phyloP scores from a whole-genome alignment of 208 protist species.

The Crithidia thermophila region DNA sequence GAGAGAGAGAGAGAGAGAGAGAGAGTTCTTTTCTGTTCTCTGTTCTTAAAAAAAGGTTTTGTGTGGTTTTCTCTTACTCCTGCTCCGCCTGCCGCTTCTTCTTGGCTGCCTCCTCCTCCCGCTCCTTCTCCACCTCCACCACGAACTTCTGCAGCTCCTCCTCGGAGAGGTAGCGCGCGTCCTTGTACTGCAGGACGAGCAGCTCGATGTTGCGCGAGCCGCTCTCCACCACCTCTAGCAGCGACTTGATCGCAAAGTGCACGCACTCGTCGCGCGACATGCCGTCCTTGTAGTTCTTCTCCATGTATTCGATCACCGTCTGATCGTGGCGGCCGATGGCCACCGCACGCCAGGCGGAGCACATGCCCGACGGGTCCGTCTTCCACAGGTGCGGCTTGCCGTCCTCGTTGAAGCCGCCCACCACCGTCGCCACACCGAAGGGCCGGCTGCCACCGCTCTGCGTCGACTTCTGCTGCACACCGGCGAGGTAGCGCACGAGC shows the following conservation, averaged over 20 bases:
- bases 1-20: background rate
- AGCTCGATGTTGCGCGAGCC: conserved; percentile 92
- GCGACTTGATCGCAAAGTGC: conserved; percentile 97
- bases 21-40: background rate
- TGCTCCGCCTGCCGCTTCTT: conserved; percentile 84
- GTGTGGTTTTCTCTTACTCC: conserved; percentile 36
- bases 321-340: conserved; percentile 96
- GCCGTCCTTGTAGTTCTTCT: conserved; percentile 98
- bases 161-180: conserved; percentile 72
- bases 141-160: conserved; percentile 84
- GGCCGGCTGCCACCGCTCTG: conserved; percentile 98
- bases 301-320: conserved; percentile 99
- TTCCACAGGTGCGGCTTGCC: conserved; percentile 94
- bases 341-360: conserved; percentile 78
- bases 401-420: conserved; percentile 98
- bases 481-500: conserved; percentile 98
- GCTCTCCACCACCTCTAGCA: conserved; percentile 98
- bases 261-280: conserved; percentile 93
- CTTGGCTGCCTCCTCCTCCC: conserved; percentile 85
- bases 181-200: conserved; percentile 75
- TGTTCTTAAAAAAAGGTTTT: conserved; percentile 29
- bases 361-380: conserved; percentile 89
- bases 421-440: conserved; percentile 99
- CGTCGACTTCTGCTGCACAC: conserved; percentile 98
- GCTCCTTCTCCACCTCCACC: conserved; percentile 83